Base-by-base conservation (phyloP, 1,139 yeast species). In the Magnusiomyces tetraspermus region DNA sequence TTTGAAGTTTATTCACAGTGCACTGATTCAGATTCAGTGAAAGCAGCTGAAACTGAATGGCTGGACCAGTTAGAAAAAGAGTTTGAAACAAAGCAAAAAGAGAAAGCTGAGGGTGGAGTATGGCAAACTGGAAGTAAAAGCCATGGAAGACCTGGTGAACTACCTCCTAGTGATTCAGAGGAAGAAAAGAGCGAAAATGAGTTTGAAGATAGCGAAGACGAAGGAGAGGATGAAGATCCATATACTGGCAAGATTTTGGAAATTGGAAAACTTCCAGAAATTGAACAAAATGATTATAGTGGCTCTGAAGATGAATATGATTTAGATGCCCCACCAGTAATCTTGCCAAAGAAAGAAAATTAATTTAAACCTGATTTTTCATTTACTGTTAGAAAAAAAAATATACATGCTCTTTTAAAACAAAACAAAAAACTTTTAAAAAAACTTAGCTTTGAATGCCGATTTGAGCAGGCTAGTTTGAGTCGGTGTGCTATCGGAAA, bases 91-190 rank as follows among this genome's bases (percentile, higher is more conserved):
- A 74, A 95, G 55, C 74, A 71, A 53, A 65, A 70, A 53, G 76
- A 75, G 8, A 74, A 76, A 36, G 75, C 67, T 41, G 67, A 70
- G 1, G 71, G 71, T 19, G 82, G 30, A 8, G 49, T 84, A 4
- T 87, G 95, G 95, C 73, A 78, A 70, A 76, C 80, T 71, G 96
- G 96, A 0, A 85, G 83, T 63, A 83, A 82, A 17, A 88, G 84
- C 60, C 78, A 84, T 50, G 63, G 68, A 4, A 45, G 46, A n/a
- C 62, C 68, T 5, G 64, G 68, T 21, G 64, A 65, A 44, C 58
- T 63, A 19, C 67, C 67, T 15, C 68, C 67, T 1, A 52, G 61
- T 3, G 69, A 64, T 24, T 61, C 62, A 2, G 69, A 60, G 50
- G 57, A 53, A 42, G 62, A 58, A 21, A 47, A 51, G 13, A n/a